Evolutionary conservation across 768 basidiomycete species (phyloP).

Genomic region (Rhizopogon rudus): DNA sequence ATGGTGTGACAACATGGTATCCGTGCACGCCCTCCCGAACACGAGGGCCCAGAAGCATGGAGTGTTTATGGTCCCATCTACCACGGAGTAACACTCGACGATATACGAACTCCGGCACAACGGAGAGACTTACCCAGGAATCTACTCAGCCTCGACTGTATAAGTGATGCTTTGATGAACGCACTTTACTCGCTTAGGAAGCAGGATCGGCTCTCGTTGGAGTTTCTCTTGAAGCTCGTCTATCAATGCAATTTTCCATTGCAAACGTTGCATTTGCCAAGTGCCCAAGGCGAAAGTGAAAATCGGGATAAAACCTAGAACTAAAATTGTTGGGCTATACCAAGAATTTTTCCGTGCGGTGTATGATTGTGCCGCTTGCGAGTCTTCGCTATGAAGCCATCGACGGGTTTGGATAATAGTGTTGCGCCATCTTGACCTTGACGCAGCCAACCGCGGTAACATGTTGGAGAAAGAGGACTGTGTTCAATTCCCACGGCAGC

Average conservation of each 20-base stretch:
- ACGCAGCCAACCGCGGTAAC: background rate
- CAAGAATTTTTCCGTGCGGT: conserved; percentile 54
- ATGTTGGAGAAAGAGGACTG: background rate
- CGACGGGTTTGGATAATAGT: conserved; percentile 7
- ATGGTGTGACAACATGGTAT: conserved; percentile 83
- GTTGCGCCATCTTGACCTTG: conserved; percentile 7
- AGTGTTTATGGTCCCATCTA: conserved; percentile 69
- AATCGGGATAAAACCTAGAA: conserved; percentile 83
- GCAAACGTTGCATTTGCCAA: conserved; percentile 91
- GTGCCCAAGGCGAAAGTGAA: conserved; percentile 86
- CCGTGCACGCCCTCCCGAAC: conserved; percentile 88
- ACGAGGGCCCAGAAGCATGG: conserved; percentile 80
- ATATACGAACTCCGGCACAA: conserved; percentile 84
- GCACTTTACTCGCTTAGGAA: conserved; percentile 88
- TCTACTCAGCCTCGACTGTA: conserved; percentile 14
- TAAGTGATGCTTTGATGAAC: conserved; percentile 21
- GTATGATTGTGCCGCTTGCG: conserved; percentile 40
- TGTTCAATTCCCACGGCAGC: background rate
- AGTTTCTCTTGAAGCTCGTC: conserved; percentile 92
- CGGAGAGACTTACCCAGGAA: conserved; percentile 46
- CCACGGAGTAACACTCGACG: conserved; percentile 81
- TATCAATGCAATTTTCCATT: conserved; percentile 94
- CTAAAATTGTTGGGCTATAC: conserved; percentile 64
- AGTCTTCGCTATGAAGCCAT: conserved; percentile 12
- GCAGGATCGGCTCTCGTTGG: conserved; percentile 64